Evolutionary conservation across 2,329 filamentous ascomycete species (phyloP).

Genomic region (Tolypocladium sp.): DNA sequence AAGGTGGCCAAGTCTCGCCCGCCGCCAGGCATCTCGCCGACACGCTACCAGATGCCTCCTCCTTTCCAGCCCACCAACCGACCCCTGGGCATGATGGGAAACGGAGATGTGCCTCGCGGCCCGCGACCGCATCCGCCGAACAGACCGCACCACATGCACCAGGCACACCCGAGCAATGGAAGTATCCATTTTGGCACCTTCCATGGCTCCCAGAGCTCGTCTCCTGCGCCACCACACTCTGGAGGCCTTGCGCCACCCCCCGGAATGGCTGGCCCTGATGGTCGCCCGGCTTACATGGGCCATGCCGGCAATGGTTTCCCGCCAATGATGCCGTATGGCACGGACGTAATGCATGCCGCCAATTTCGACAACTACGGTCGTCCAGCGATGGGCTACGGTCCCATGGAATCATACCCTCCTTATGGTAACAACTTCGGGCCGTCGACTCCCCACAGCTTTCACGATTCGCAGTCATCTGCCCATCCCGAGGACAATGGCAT

Average conservation of each 20-base stretch:
- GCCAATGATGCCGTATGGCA: constrained; percentile 25
- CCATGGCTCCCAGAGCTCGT: constrained; percentile 46
- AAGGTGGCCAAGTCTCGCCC: constrained; percentile 14
- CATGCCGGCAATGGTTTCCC: constrained; percentile 25
- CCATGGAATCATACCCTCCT: constrained; percentile 22
- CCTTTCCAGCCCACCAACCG: constrained; percentile 28
- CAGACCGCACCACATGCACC: constrained; percentile 32
- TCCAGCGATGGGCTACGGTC: constrained; percentile 23
- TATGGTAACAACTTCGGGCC: constrained; percentile 37
- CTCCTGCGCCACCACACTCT: constrained; percentile 42
- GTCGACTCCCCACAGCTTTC: constrained; percentile 51
- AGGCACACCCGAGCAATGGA: constrained; percentile 43
- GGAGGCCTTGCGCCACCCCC: constrained; percentile 40
- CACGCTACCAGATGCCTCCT: constrained; percentile 33
- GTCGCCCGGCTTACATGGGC: constrained; percentile 22
- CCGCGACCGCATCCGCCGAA: constrained; percentile 22
- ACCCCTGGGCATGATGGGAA: constrained; percentile 17
- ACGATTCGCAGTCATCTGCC: constrained; percentile 49
- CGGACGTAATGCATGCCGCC: constrained; percentile 23
- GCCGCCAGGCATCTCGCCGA: constrained; percentile 21
- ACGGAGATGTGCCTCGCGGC: constrained; percentile 22
- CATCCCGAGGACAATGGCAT: constrained; percentile 35
- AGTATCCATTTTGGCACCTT: constrained; percentile 49
- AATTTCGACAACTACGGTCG: constrained; percentile 28
- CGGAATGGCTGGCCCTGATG: constrained; percentile 26